Evolutionary conservation across 2,329 filamentous ascomycete species (phyloP), one percentile per base, ranked within the genome.

Genomic region (Exophiala phaeomuriformis): DNA sequence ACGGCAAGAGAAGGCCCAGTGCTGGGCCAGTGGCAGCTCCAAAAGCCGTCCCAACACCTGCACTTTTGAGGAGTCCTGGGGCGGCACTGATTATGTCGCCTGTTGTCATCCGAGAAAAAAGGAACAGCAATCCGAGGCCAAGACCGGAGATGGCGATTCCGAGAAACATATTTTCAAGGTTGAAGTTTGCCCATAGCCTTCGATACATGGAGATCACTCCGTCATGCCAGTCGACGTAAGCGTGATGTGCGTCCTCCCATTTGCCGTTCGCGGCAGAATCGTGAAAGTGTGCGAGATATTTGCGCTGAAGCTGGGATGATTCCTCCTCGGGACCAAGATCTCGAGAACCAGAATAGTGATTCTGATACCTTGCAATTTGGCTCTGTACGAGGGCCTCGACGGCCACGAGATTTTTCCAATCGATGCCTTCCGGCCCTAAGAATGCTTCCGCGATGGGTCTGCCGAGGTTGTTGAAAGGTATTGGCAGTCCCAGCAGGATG

Each of bases 401-500:
- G 2, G 79, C 75, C 0, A 87, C 88, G 40, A 98, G 74, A 60
- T 88, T 93, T 44, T 82, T 75, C 80, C 85, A 93, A 56, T 88
- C 79, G 33, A 80, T 47, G 9, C 45, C 52, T 2, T 50, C 52
- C 6, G 50, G 42, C 5, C 57, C 70, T 12, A 85, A 78, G 69
- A 98, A 98, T 2, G 90, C 90, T 70, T 98, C 93, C 61, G 95
- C 88, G 57, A 98, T 96, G 0, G 93, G 93, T 4, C 81, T 83
- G 47, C 93, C 93, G 4, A 98, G 79, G 66, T 93, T 98, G 69
- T 97, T 98, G 75, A 89, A 98, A 0, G 93, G 93, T 56, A 98
- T 90, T 0, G 93, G 91, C 56, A 96, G 79, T 5, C 93, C 93
- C 1, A 98, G 76, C 0, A 98, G 78, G 35, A 98, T 76, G 0